These are phyloP conservation scores for Penicillium maclennaniae DNA, from an alignment of 495 filamentous ascomycete species.

Conservation along the genomic window DNA sequence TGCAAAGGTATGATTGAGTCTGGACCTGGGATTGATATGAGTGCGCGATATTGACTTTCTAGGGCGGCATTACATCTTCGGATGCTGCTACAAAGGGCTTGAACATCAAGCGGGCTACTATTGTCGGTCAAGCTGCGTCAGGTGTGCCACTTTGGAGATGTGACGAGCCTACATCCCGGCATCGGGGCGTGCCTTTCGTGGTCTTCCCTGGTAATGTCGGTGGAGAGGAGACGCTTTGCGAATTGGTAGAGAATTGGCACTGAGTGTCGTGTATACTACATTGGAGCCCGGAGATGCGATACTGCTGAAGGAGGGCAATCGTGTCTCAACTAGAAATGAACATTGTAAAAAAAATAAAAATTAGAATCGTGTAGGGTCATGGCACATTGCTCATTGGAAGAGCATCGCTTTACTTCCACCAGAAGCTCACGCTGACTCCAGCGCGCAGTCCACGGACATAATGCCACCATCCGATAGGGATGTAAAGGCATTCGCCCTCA, in stretches of 20 bases:
- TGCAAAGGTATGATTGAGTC: constrained; percentile 38
- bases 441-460: constrained; percentile 83
- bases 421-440: constrained; percentile 96
- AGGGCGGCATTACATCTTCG: constrained; percentile 53
- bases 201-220: constrained; percentile 59
- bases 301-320: neutral
- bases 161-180: constrained; percentile 43
- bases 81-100: constrained; percentile 52
- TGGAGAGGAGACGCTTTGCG: constrained; percentile 42
- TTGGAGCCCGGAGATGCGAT: neutral
- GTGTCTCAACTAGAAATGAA: neutral
- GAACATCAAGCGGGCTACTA: constrained; percentile 47
- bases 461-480: constrained; percentile 98
- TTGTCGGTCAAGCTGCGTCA: constrained; percentile 51
- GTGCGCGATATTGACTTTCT: neutral
- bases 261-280: constrained; percentile 6
- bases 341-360: no score
- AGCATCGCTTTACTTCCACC: constrained; percentile 59
- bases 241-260: constrained; percentile 37
- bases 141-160: constrained; percentile 55
- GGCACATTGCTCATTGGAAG: neutral
- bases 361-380: neutral
- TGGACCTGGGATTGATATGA: neutral
- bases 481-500: constrained; percentile 83
- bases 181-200: constrained; percentile 47